Conservation (phyloP, 2,329 filamentous ascomycete genomes). For the Diaporthe ilicicola region DNA sequence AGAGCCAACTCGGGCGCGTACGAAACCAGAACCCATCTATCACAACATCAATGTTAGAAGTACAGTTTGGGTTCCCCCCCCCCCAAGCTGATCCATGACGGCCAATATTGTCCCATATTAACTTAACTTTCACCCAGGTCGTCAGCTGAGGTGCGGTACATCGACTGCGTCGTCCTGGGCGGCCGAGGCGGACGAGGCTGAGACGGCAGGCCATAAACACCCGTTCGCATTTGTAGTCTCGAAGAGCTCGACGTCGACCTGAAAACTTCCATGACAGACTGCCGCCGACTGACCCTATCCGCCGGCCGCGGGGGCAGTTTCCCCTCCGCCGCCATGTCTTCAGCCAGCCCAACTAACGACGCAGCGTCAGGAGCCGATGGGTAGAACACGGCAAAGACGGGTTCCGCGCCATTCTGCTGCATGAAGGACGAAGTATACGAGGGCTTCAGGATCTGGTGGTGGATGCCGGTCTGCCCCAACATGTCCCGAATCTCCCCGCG, state of each 20-base stretch:
- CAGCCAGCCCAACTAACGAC: not conserved
- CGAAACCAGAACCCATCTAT: not conserved
- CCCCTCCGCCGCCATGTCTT: not conserved
- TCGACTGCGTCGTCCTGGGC: not conserved
- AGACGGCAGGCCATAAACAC: not conserved
- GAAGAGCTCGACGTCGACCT: not conserved
- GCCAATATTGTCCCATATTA: no score
- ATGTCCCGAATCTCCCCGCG: slow-evolving; percentile 34
- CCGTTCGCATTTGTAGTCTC: not conserved
- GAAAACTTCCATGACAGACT: slow-evolving; percentile 5
- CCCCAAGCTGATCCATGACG: no score
- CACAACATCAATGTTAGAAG: not conserved
- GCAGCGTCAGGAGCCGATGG: slow-evolving; percentile 10
- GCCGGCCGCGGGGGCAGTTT: slow-evolving; percentile 18
- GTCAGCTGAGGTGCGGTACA: slow-evolving; percentile 2
- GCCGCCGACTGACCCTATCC: slow-evolving; percentile 23
- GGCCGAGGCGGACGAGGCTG: not conserved
- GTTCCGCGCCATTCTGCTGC: not conserved
- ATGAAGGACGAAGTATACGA: not conserved
- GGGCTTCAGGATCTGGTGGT: slow-evolving; percentile 34
- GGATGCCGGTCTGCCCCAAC: slow-evolving; percentile 28
- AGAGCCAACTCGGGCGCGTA: not conserved
- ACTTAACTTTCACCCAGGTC: not conserved
- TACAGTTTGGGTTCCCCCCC: no score
- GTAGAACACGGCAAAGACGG: slow-evolving; percentile 25